Evolutionary conservation across 345 rosid genomes (phyloP).

Genomic region (Eucalyptus regnans): DNA sequence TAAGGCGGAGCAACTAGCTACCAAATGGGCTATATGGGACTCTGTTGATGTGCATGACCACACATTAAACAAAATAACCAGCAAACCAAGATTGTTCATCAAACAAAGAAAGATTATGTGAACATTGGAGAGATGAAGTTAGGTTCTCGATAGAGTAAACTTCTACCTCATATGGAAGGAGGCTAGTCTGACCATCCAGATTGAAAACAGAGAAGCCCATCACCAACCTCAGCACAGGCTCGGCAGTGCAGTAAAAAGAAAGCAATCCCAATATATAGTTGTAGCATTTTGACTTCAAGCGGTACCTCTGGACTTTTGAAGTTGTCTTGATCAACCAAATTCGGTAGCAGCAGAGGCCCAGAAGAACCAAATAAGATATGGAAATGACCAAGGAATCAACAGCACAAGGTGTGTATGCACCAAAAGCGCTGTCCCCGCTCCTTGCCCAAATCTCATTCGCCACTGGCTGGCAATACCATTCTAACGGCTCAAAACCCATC

Average conservation of each 20-base stretch:
- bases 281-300: conserved; percentile 52
- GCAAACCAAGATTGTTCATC: background rate
- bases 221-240: conserved; percentile 63
- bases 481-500: conserved; percentile 60
- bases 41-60: background rate
- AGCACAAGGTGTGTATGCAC: conserved; percentile 68
- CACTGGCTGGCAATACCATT: conserved; percentile 74
- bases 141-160: background rate
- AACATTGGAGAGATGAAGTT: background rate
- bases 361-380: background rate
- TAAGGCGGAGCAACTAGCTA: background rate
- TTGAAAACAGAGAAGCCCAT: conserved; percentile 53
- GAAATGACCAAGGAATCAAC: conserved; percentile 53
- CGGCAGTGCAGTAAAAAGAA: conserved; percentile 55
- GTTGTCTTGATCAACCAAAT: conserved; percentile 49
- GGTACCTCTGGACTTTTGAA: conserved; percentile 43
- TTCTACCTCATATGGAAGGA: background rate
- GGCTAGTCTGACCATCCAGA: background rate
- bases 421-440: conserved; percentile 48
- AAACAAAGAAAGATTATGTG: background rate
- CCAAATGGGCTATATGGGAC: background rate
- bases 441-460: conserved; percentile 51
- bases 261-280: conserved; percentile 42
- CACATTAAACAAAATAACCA: background rate
- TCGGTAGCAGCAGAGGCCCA: conserved; percentile 4